A percentile compares a stretch with the other conserved stretches of the same genome.
Evolutionary conservation across 129 eudicot species (phyloP).

Genomic region (Tagetes erecta): DNA sequence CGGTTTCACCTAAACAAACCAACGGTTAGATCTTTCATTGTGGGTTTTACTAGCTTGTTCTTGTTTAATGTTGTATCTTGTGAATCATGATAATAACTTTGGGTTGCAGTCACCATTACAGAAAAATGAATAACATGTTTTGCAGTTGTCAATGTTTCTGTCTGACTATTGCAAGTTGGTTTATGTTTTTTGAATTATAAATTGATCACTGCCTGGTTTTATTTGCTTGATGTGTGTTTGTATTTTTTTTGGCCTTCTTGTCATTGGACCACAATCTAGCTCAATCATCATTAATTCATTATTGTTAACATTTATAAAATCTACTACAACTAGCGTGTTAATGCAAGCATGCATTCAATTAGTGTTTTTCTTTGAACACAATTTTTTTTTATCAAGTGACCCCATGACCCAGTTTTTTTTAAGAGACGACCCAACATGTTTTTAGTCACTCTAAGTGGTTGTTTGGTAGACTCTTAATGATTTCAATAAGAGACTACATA

Average conservation of each 20-base stretch:
- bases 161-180: constrained; percentile 19
- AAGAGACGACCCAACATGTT: no score
- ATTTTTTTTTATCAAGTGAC: no score
- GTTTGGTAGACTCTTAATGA: no score
- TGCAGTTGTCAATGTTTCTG: constrained; percentile 22
- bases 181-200: constrained; percentile 14
- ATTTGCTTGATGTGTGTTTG: not conserved
- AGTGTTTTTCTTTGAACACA: no score
- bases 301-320: no score
- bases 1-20: constrained; percentile 26
- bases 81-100: constrained; percentile 16
- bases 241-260: not conserved
- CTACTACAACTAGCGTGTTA: no score
- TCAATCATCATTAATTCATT: no score
- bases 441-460: no score
- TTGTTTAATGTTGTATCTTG: constrained; percentile 9
- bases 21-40: constrained; percentile 40
- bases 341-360: no score
- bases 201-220: not conserved
- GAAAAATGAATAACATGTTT: constrained; percentile 18
- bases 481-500: no score
- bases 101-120: constrained; percentile 14
- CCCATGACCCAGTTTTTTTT: no score
- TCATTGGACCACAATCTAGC: no score
- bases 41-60: constrained; percentile 12